phyloP scores from a whole-genome alignment of 306 rosid genomes.

The Hippophae rhamnoides region DNA sequence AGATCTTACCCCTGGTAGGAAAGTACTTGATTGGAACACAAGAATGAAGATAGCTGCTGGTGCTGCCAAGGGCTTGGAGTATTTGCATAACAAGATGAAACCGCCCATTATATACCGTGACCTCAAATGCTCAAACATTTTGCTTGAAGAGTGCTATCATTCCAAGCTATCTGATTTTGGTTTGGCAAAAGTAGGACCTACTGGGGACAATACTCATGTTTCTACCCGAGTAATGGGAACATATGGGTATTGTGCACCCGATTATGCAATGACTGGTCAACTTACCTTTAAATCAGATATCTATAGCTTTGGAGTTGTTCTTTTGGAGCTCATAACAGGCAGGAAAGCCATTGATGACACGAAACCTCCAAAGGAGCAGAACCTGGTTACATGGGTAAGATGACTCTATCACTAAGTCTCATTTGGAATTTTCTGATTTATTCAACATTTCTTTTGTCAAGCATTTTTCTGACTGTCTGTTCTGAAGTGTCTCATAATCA shows the following conservation, averaged over 20 bases:
- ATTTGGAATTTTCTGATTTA: neutral
- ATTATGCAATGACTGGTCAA: slow-evolving; percentile 74
- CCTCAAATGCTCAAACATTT: slow-evolving; percentile 75
- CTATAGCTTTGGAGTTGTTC: slow-evolving; percentile 88
- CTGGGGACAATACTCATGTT: slow-evolving; percentile 64
- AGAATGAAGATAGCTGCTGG: slow-evolving; percentile 81
- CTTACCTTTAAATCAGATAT: slow-evolving; percentile 80
- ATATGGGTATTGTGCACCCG: slow-evolving; percentile 79
- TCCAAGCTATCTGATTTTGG: slow-evolving; percentile 89
- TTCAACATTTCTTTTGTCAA: too few relatives aligned
- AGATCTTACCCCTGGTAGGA: slow-evolving; percentile 41
- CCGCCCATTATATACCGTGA: slow-evolving; percentile 75
- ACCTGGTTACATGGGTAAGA: slow-evolving; percentile 78
- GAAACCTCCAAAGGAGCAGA: slow-evolving; percentile 40
- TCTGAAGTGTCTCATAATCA: too few relatives aligned
- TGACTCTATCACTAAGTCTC: slow-evolving; percentile 8
- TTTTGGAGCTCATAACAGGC: slow-evolving; percentile 85
- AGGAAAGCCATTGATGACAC: slow-evolving; percentile 53
- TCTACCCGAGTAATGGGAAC: slow-evolving; percentile 83
- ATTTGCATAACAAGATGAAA: slow-evolving; percentile 64
- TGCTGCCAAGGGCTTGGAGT: slow-evolving; percentile 73
- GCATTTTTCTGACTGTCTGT: too few relatives aligned
- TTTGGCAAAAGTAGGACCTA: slow-evolving; percentile 73
- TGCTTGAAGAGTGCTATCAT: slow-evolving; percentile 65
- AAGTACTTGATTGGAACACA: slow-evolving; percentile 70